Evolutionary conservation across 2,329 filamentous ascomycete species (phyloP), one percentile per base, ranked within the genome.

Genomic region (Macrophomina phaseolina): DNA sequence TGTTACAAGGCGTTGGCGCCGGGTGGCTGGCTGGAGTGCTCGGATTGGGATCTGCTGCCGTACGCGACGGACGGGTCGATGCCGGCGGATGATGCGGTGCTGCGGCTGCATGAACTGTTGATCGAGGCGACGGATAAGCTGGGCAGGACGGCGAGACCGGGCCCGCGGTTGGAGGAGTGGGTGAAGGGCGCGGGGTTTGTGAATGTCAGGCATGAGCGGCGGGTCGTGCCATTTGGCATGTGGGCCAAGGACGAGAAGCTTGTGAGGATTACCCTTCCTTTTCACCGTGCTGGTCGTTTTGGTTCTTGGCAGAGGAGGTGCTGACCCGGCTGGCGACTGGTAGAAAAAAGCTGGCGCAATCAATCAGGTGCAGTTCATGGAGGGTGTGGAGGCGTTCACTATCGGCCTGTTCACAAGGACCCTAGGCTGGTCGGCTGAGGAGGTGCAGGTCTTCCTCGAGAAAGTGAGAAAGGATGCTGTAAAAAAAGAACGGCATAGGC

Each of bases 111-210:
- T n/a, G n/a, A 60, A 53, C 34, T 48, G 11, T 34, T 66, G 1
- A 23, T 48, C 23, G 64, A 61, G 34, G 64, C 28, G 4, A 45
- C 46, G 18, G 40, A 38, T 4, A 69, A 69, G 63, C 64, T 67
- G 1, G 80, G 79, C 55, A 74, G 80, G 28, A 76, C 79, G 3
- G 73, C 80, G 64, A 76, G 78, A 63, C 74, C 73, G 16, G 78
- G 81, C 51, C 73, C 74, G 18, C 67, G 75, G 14, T 79, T 81
- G 67, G 74, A 76, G 46, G 67, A 75, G 12, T 75, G 76, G 73
- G 80, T 83, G 74, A 73, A 74, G n/a, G 71, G 76, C 7, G 79
- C 78, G 1, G 81, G 81, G 5, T 83, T 82, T 69, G 75, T 81
- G 46, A 80, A 83, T 51, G 75, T 83, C 23, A 72, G 78, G 52